Evolutionary conservation across 371 early-diverging fungal genomes (phyloP), one percentile per base, ranked within the genome.

Genomic region (Actinomucor elegans): DNA sequence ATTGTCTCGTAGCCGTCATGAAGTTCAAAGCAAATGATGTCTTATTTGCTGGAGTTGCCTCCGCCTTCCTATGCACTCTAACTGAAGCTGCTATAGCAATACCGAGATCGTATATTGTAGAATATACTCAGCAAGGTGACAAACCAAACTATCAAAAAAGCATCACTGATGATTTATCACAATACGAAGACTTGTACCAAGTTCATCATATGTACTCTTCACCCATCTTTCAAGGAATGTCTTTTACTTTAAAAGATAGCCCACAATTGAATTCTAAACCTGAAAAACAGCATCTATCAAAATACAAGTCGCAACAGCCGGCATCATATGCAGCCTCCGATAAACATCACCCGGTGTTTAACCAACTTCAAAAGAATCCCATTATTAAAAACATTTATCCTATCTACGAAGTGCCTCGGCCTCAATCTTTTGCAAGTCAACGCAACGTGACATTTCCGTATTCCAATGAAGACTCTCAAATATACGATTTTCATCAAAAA

Each of bases 91-190:
- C 40, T 0, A 40, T 14, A 27, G 37, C 38, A 5, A 49, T 79
- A 26, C 70, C 73, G 12, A 68, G 66, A 23, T 71, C 72, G 1
- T 79, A 52, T 46, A 73, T 79, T 32, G 59, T 75, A 24, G 73
- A 78, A 46, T 79, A 71, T 52, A 59, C 31, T 23, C 37, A 66
- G 12, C 67, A 62, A 26, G 43, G 54, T 21, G 23, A 38, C 18
- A 27, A 14, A 5, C 48, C 37, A 5, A 29, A 38, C 18, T 24
- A 27, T n/a, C 24, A 42, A 14, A 24, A 42, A 15, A 17, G 27
- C 15, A 15, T 29, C 20, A 31, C 40, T n/a, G 15, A 32, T 21
- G 51, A 31, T 8, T 31, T 40, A 32, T 15, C 14, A 5, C 41
- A 37, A 18, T 44, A 62, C 40, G 21, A 40, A 40, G 51, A 40